phyloP scores from a whole-genome alignment of 306 rosid species.

The Ammopiptanthus mongolicus region DNA sequence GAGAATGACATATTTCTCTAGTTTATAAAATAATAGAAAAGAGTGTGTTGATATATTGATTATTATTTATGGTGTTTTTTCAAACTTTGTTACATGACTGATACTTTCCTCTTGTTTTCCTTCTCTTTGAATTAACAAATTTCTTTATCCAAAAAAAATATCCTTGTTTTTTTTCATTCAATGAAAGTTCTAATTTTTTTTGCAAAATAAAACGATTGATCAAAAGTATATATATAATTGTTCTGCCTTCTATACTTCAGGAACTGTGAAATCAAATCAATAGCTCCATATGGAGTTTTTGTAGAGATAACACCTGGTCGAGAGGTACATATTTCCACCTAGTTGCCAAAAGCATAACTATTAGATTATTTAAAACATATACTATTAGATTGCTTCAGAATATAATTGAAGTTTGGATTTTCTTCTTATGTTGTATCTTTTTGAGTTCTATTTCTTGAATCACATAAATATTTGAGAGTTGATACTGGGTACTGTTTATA shows the following conservation, averaged over 20 bases:
- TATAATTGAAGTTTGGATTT: background rate
- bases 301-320: constrained; percentile 97
- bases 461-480: background rate
- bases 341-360: constrained; percentile 19
- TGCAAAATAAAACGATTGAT: background rate
- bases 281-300: constrained; percentile 77
- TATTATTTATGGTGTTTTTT: background rate
- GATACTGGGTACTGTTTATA: background rate
- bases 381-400: background rate
- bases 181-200: background rate
- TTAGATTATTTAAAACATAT: background rate
- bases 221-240: background rate
- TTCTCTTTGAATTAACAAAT: background rate
- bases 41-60: background rate
- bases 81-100: background rate
- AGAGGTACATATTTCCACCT: constrained; percentile 57
- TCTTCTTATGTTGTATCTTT: background rate
- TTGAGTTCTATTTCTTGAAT: background rate
- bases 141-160: background rate
- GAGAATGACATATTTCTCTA: background rate
- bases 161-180: background rate
- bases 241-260: constrained; percentile 33
- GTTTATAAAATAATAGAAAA: background rate
- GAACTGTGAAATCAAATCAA: constrained; percentile 85
- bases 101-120: background rate